Evolutionary conservation across 176 grass and related monocot species (phyloP).

Genomic region (Aegilops tauschii): DNA sequence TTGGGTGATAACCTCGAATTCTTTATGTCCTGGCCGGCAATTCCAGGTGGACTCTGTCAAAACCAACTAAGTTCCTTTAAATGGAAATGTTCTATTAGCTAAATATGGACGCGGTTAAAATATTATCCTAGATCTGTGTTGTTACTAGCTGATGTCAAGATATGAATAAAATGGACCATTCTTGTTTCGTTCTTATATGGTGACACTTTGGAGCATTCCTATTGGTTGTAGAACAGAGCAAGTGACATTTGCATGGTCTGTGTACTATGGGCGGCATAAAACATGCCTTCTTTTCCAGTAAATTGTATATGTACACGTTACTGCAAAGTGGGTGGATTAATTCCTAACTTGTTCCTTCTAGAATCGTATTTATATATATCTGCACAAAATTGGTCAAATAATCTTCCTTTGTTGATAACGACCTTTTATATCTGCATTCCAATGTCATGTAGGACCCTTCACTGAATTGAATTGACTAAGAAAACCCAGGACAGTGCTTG

Average conservation of each 20-base stretch:
- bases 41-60: background rate
- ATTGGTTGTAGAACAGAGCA: constrained; percentile 23
- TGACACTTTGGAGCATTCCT: background rate
- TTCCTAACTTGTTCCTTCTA: background rate
- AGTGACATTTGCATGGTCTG: constrained; percentile 4
- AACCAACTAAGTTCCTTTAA: background rate
- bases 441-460: constrained; percentile 19
- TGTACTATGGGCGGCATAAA: background rate
- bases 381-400: constrained; percentile 1
- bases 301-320: background rate
- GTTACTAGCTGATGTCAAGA: constrained; percentile 6
- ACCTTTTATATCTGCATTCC: background rate
- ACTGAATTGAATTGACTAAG: constrained; percentile 17
- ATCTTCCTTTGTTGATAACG: background rate
- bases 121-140: constrained; percentile 8
- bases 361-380: background rate
- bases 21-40: constrained; percentile 3
- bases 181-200: background rate
- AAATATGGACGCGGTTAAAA: background rate
- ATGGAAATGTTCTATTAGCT: background rate
- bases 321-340: background rate
- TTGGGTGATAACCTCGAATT: background rate
- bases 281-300: background rate
- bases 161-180: background rate
- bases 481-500: background rate